Base-by-base conservation (phyloP, 306 rosid genomes). In the Pueraria montana region DNA sequence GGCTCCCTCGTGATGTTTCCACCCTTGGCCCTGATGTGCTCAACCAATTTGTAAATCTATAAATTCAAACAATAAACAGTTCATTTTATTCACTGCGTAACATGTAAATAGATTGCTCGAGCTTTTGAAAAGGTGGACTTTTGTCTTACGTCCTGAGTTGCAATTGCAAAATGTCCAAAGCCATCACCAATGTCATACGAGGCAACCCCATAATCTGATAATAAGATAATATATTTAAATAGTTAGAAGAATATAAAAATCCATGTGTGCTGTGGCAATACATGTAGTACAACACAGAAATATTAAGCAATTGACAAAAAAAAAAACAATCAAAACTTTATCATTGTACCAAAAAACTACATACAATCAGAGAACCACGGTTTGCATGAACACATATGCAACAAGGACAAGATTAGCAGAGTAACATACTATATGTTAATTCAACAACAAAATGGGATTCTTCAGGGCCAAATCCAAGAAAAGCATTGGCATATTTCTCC, bases 121-220 rank as follows among this genome's bases (percentile, higher is more conserved):
- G 62, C 56, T 13, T 76, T 8, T 40, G 2, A 48, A 27, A 74
- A 72, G n/a, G 8, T 11, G 23, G 55, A 72, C 56, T 82, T 82
- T 8, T 30, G 66, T 65, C 97, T 87, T 80, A 92, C 99, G 90
- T 96, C 94, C 69, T 82, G 92, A 45, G 96, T 88, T 38, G 96
- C 90, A 75, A 96, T 92, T 30, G 88, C 99, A 77, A 96, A 96
- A 86, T 96, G 97, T 21, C 98, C 99, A 78, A 93, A 93, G 17
- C 97, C 99, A 76, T 89, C 83, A 23, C 97, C 99, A 24, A 96
- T 87, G 64, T 93, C 98, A 80, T 93, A 96, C 5, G 99, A 96
- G 38, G 83, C 56, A 66, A 93, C 94, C 43, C 99, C 97, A 87
- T 96, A 93, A 82, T 93, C 98, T 94, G 86, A 74, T 78, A 77